Conservation (phyloP, 1,284 basidiomycete genomes). For the Ustilago sp. region DNA sequence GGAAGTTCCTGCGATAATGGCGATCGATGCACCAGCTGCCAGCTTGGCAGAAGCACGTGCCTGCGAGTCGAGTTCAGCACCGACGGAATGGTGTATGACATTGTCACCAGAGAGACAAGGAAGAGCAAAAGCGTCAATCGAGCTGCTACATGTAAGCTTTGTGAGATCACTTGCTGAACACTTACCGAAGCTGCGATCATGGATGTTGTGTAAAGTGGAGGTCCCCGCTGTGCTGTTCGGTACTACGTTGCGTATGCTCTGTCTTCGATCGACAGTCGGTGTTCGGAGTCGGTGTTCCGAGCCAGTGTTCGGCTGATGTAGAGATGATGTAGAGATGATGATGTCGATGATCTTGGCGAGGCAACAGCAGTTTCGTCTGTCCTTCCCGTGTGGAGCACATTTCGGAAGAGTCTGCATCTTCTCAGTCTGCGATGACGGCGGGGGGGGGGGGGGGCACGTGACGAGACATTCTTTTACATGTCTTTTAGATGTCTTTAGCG, state of each 20-base stretch:
- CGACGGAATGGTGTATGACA: not conserved
- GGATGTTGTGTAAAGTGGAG: not conserved
- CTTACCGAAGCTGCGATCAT: slow-evolving; percentile 46
- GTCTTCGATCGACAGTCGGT: not conserved
- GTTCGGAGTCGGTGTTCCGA: not conserved
- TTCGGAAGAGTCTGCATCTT: slow-evolving; percentile 7
- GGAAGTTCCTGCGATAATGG: slow-evolving; percentile 32
- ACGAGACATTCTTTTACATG: not conserved
- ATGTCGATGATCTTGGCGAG: not conserved
- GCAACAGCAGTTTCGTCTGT: not conserved
- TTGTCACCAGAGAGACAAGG: not conserved
- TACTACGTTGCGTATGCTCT: not conserved
- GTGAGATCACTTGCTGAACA: not conserved
- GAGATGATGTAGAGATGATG: not conserved
- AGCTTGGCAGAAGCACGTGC: slow-evolving; percentile 32
- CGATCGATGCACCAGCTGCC: slow-evolving; percentile 27
- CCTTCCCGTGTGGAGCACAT: slow-evolving; percentile 9
- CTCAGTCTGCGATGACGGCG: not conserved
- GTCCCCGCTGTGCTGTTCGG: not conserved
- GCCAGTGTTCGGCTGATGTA: not conserved
- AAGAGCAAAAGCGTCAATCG: not conserved
- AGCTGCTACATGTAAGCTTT: not conserved
- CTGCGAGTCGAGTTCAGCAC: not conserved
- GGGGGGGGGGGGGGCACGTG: slow-evolving; percentile 6
- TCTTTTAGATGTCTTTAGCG: not conserved